Percentiles rank a stretch among this genome's conserved stretches.
These are phyloP conservation scores for Paraleonurus japonicus DNA, from an alignment of 257 asterid genomes.

Conservation along the genomic window DNA sequence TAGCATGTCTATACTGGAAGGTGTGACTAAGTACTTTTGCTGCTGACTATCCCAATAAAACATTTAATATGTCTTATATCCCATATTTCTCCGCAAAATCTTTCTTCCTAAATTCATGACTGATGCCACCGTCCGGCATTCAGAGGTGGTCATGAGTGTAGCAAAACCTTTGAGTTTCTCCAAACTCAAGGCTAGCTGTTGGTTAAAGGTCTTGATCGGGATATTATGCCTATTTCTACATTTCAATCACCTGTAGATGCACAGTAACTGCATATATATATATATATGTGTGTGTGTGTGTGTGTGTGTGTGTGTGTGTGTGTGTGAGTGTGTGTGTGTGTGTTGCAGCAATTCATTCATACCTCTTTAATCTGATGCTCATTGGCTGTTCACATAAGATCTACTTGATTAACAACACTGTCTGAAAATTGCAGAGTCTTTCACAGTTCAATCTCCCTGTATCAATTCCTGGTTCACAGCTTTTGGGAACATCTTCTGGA, in stretches of 20 bases:
- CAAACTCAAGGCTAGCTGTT: background rate
- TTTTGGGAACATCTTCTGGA: slow-evolving; percentile 54
- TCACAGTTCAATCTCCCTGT: slow-evolving; percentile 85
- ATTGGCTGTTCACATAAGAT: background rate
- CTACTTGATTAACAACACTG: slow-evolving; percentile 25
- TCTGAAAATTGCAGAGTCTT: slow-evolving; percentile 64
- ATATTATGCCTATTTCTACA: background rate
- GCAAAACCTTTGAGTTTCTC: background rate
- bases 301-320: too few relatives aligned
- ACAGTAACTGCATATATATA: background rate
- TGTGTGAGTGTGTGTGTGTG: too few relatives aligned
- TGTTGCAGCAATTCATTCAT: slow-evolving; percentile 1
- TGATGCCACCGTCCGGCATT: background rate
- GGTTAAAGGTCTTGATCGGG: background rate
- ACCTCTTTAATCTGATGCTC: slow-evolving; percentile 7
- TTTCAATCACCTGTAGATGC: slow-evolving; percentile 7
- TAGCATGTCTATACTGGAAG: background rate
- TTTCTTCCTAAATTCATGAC: background rate
- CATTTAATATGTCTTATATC: background rate
- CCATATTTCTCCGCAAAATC: slow-evolving; percentile 1
- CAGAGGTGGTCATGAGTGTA: background rate
- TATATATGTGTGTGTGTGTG: too few relatives aligned
- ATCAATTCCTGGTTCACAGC: slow-evolving; percentile 64
- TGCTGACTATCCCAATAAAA: background rate
- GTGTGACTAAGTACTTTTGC: background rate